phyloP scores from a whole-genome alignment of 495 filamentous ascomycete species.

The Aspergillus homomorphus region DNA sequence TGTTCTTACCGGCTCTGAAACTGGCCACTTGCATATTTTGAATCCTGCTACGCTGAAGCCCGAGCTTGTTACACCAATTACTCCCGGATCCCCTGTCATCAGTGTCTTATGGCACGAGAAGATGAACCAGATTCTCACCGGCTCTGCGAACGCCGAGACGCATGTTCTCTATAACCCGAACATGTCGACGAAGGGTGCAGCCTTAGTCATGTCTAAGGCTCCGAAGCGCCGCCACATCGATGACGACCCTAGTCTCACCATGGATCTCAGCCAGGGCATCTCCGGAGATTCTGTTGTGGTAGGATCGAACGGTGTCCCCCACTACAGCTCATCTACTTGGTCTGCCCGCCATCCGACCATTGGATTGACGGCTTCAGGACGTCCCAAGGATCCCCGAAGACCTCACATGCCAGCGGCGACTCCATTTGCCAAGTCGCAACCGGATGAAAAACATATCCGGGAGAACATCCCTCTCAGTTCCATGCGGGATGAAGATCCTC shows the following conservation, averaged over 20 bases:
- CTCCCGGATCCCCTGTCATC: conserved; percentile 76
- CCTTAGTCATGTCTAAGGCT: conserved; percentile 87
- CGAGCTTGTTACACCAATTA: conserved; percentile 81
- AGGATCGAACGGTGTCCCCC: conserved; percentile 44
- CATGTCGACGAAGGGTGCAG: conserved; percentile 74
- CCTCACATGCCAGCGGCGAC: conserved; percentile 82
- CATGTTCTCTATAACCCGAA: conserved; percentile 88
- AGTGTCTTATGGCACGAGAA: conserved; percentile 88
- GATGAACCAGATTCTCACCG: conserved; percentile 93
- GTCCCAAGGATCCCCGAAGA: conserved; percentile 70
- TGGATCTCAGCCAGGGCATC: conserved; percentile 71
- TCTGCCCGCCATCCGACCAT: conserved; percentile 67
- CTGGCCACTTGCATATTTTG: conserved; percentile 86
- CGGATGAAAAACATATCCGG: conserved; percentile 84
- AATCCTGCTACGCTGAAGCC: conserved; percentile 85
- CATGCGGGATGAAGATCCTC: conserved; percentile 97
- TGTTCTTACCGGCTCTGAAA: conserved; percentile 84
- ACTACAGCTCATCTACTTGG: conserved; percentile 48
- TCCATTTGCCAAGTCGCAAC: conserved; percentile 86
- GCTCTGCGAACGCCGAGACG: conserved; percentile 83
- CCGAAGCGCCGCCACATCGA: conserved; percentile 94
- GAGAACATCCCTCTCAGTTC: conserved; percentile 82
- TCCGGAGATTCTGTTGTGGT: conserved; percentile 79
- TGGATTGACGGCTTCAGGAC: conserved; percentile 76
- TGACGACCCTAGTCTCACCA: conserved; percentile 82